Base-by-base conservation (phyloP, 148 eudicot genomes). In the Diospyros lotus region DNA sequence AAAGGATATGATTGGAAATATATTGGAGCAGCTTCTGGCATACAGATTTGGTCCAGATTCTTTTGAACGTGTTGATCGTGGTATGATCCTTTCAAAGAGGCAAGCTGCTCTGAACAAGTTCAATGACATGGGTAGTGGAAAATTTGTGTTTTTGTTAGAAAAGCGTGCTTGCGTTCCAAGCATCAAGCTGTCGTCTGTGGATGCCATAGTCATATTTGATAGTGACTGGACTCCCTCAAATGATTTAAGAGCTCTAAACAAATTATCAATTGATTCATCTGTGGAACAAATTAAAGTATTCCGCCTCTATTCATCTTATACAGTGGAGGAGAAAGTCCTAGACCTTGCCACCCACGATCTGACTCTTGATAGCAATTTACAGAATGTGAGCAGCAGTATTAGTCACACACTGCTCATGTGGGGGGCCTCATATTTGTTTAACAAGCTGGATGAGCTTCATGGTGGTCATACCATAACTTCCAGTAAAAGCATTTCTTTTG, bases 301-400 rank as follows among this genome's bases (percentile, higher is more conserved):
- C 69, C 92, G 98, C 40, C 78, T 94, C 44, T 94, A 91, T 75
- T 74, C 95, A 43, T 63, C 83, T 69, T 86, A 69, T 58, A 90
- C 86, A 43, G 70, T 90, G 76, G 98, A 94, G 77, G 98, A 94
- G 79, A 91, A 82, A 43, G 82, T 80, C 76, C 76, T 94, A 40
- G 75, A 74, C 63, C 86, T 88, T 77, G 88, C 90, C 15, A 87
- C 88, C 82, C 72, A 80, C 2, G 82, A 85, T 59, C 10, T 58
- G 42, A 46, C 83, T 72, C 76, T 91, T 50, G 89, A 88, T 18
- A 80, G 74, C 76, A 80, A 68, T 68, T 41, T 82, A n/a, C 78
- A 28, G 12, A 64, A 39, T 65, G 51, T 80, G 53, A 84, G 82
- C 52, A 75, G 73, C 42, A 73, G 71, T 67, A 76, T 75, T 59